Evolutionary conservation across 1,139 yeast genomes (phyloP), one percentile per base, ranked within the genome.

Genomic region (Oligophagozyma castellii): DNA sequence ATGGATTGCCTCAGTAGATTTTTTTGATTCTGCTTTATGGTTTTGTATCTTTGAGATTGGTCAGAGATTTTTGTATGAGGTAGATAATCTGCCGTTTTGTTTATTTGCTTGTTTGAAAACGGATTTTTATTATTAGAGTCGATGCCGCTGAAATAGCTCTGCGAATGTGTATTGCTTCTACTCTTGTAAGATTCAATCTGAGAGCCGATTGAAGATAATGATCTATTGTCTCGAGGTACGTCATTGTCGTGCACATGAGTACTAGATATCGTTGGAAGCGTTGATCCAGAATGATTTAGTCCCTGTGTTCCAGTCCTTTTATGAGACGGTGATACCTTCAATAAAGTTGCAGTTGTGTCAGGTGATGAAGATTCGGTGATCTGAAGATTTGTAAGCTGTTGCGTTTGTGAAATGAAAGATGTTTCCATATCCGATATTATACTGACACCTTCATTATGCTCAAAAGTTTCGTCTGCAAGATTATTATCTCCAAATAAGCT

Each of bases 11-110:
- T 48, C 22, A 56, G 40, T 12, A 52, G 57, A 26, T 30, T 48
- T 31, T 48, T 56, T 19, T 46, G 53, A 34, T 50, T 61, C 29
- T 54, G 57, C 32, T 53, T 55, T 23, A 59, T 54, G 28, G 55
- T 39, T 30, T 56, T 50, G 34, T 48, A 55, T 22, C 54, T 45
- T 36, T 58, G 64, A 2, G 62, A 58, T 2, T 63, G 63, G 0
- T 63, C 59, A 35, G 56, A 31, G 1, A 39, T 32, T 5, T 35
- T 30, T 26, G 39, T 42, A 18, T 31, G 35, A 2, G 42, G 35
- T 16, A 43, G 24, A 10, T 41, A 39, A 3, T 48, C 48, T 2
- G 53, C 38, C 2, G 51, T 43, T 25, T 51, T 47, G 24, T 43
- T 42, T 5, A 46, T 41, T 22, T 36, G 43, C 3, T 21, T 26